Evolutionary conservation across 306 rosid genomes (phyloP), one percentile per base, ranked within the genome.

Genomic region (Crataegus laevigata): DNA sequence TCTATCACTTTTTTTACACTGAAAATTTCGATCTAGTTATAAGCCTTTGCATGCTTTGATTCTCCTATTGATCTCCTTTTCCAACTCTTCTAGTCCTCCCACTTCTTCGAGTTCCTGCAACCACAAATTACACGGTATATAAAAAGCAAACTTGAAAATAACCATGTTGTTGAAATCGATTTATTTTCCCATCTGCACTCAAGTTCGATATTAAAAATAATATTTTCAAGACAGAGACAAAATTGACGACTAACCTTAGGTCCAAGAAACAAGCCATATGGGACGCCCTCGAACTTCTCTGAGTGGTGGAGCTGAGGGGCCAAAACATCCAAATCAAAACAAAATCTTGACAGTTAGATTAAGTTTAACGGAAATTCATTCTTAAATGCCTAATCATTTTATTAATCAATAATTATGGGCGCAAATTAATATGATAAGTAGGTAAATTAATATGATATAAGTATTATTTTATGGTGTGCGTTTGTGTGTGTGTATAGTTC

Each of bases 181-280:
- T 14, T 47, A 19, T 47, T 5, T 47, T 8, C 15, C 0, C 21
- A 18, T 47, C 1, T 15, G 4, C n/a, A 38, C 15, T 12, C 24
- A 24, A 77, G 24, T 14, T 24, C 2, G 32, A 34, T 25, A 32
- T 13, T 3, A 59, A 43, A 54, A 26, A 40, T 4, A 40, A 28
- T 15, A 13, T 45, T 47, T 45, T 19, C 22, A 24, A 9, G 28
- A 11, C 25, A 29, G 5, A 22, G 67, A 28, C 57, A 43, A 4
- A 58, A 12, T 55, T 22, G 43, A 50, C 8, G 38, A 69, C 19
- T 19, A 58, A 30, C 97, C 90, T 84, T 91, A 2, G 98, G 99
- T 85, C 99, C 99, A 76, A 96, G 81, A 88, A 96, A 96, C 82
- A 96, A 81, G 58, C 99, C 99, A 75, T 92, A 96, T 13, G 99